phyloP scores from a whole-genome alignment of 1,139 yeast species.

The Yamadazyma buinensis region DNA sequence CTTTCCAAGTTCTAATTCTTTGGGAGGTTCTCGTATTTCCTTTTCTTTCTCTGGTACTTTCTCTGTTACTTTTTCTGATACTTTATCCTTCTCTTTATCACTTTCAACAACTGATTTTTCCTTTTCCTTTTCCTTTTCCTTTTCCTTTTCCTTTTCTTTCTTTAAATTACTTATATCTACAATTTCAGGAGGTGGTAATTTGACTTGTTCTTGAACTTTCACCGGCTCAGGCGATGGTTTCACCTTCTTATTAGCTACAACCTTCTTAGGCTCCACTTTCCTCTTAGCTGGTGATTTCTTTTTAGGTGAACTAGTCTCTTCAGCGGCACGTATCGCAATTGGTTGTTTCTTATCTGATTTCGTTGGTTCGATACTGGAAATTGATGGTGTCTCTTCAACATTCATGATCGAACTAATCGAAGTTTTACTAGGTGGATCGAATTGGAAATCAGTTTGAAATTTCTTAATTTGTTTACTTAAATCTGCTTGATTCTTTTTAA shows the following conservation, averaged over 20 bases:
- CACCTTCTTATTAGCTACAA: slow-evolving; percentile 13
- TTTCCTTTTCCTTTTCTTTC: background rate
- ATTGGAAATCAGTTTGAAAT: slow-evolving; percentile 30
- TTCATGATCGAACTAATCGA: slow-evolving; percentile 39
- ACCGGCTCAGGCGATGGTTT: slow-evolving; percentile 13
- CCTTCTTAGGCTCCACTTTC: slow-evolving; percentile 11
- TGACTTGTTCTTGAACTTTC: slow-evolving; percentile 11
- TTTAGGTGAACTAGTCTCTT: slow-evolving; percentile 7
- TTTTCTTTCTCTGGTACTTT: slow-evolving; percentile 16
- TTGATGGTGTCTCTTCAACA: slow-evolving; percentile 18
- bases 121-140: slow-evolving; percentile 3
- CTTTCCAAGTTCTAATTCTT: slow-evolving; percentile 17
- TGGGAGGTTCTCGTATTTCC: slow-evolving; percentile 14
- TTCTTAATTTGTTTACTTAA: slow-evolving; percentile 4
- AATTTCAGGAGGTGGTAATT: slow-evolving; percentile 14
- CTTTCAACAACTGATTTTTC: slow-evolving; percentile 7
- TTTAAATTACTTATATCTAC: slow-evolving; percentile 8
- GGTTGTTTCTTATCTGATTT: background rate
- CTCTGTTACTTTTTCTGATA: slow-evolving; percentile 5
- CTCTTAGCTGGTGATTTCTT: slow-evolving; percentile 13
- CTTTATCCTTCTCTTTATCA: slow-evolving; percentile 1
- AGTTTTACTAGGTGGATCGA: slow-evolving; percentile 21
- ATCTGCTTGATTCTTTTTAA: background rate
- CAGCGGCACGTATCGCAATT: background rate
- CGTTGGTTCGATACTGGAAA: background rate